These are phyloP conservation scores for Trichothecium sympodiale DNA, from an alignment of 2,329 filamentous ascomycete genomes.

Conservation along the genomic window DNA sequence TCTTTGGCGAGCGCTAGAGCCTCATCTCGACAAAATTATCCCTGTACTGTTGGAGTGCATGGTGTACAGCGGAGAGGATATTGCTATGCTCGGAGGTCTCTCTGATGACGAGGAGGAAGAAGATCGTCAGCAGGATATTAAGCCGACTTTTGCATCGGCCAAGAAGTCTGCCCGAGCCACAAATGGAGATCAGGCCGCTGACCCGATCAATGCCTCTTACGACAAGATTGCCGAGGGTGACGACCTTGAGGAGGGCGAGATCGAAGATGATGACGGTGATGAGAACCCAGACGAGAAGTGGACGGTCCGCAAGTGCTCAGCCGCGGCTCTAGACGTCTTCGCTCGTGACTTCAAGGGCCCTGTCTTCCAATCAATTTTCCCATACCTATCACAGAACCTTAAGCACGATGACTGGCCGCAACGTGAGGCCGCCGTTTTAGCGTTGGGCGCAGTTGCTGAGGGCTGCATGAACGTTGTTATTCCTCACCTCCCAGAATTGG, in stretches of 20 bases:
- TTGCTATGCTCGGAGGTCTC: slow-evolving; percentile 70
- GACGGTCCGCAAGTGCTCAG: slow-evolving; percentile 95
- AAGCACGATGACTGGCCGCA: slow-evolving; percentile 84
- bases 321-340: slow-evolving; percentile 87
- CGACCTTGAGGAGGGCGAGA: slow-evolving; percentile 78
- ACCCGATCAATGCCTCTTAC: slow-evolving; percentile 42
- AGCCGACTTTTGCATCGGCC: slow-evolving; percentile 79
- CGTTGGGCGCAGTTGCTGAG: slow-evolving; percentile 87
- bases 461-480: slow-evolving; percentile 85
- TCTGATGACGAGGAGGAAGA: slow-evolving; percentile 87
- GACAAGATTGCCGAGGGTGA: slow-evolving; percentile 51
- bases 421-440: slow-evolving; percentile 86
- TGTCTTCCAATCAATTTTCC: slow-evolving; percentile 85
- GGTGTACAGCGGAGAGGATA: slow-evolving; percentile 93
- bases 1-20: slow-evolving; percentile 64
- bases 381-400: slow-evolving; percentile 83
- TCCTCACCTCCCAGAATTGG: slow-evolving; percentile 80
- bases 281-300: slow-evolving; percentile 81
- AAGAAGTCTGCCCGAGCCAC: slow-evolving; percentile 54
- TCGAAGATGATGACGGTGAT: slow-evolving; percentile 64
- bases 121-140: slow-evolving; percentile 82
- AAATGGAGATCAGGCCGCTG: slow-evolving; percentile 29
- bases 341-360: slow-evolving; percentile 78
- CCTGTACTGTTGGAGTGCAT: slow-evolving; percentile 88
- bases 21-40: slow-evolving; percentile 74